Evolutionary conservation across 2,329 filamentous ascomycete genomes (phyloP), one percentile per base, ranked within the genome.

Genomic region (Penicillium sp.): DNA sequence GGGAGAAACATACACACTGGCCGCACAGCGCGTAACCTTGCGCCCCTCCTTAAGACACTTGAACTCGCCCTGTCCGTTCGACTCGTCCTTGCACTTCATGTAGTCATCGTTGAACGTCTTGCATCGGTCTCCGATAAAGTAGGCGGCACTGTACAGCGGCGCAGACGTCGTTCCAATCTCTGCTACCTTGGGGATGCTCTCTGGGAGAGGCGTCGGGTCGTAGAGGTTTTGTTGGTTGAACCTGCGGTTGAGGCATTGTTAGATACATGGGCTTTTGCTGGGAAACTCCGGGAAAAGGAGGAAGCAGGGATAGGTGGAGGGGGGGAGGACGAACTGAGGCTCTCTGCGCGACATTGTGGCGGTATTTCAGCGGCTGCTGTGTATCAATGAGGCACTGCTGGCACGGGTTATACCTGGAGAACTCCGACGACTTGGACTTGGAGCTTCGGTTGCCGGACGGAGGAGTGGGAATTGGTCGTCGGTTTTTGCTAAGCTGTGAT

Each of bases 71-170:
- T 87, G 88, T 73, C 95, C 95, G 66, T 91, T 90, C 73, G 92
- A 89, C 82, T 97, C 93, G 70, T 88, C 91, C 90, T 99, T 99
- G 90, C 95, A 99, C 84, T 96, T 91, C 94, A 99, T 99, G 83
- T 91, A 99, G 82, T 99, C 95, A 84, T 99, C 95, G 81, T 98
- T 98, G 86, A 93, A 99, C 61, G 91, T 85, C 78, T 87, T 90
- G 89, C 95, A 99, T 76, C 94, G 90, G 69, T 93, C 93, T 67
- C 95, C 95, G 77, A 99, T 99, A 80, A 98, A 99, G 86, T 91
- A 99, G 56, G 92, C 89, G 35, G 95, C 95, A 68, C 92, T 96
- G 63, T 96, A 84, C 49, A 99, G 86, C 59, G 95, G 95, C 45
- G 93, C 95, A 61, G 94, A 98, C 74, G 90, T 96, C 75, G 92